Evolutionary conservation across 208 protist species (phyloP).

Genomic region (Trypanosoma scelopori): DNA sequence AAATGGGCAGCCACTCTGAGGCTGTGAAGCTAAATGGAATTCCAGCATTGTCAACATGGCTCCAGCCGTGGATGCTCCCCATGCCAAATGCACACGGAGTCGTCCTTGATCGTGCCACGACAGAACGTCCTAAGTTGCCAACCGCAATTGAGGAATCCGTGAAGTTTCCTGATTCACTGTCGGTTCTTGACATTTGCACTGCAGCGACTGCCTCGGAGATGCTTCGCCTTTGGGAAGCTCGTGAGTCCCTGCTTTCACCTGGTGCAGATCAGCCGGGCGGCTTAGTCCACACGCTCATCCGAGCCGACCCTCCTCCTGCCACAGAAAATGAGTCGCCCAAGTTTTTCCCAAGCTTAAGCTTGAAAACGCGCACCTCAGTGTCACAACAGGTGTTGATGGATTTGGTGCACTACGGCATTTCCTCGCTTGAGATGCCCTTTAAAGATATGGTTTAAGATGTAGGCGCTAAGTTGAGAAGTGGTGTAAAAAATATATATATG

Average conservation of each 20-base stretch:
- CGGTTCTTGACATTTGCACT: slow-evolving; percentile 60
- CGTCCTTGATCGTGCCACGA: slow-evolving; percentile 54
- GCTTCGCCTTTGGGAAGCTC: slow-evolving; percentile 46
- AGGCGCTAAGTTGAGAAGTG: background rate
- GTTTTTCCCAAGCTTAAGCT: slow-evolving; percentile 28
- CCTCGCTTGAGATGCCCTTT: slow-evolving; percentile 47
- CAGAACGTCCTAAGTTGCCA: slow-evolving; percentile 31
- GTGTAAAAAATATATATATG: background rate
- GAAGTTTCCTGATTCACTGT: slow-evolving; percentile 20
- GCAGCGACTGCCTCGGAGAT: slow-evolving; percentile 50
- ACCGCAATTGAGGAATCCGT: background rate
- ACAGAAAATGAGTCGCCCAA: slow-evolving; percentile 1
- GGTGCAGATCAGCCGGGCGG: slow-evolving; percentile 20
- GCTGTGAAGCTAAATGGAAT: slow-evolving; percentile 42
- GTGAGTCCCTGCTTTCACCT: slow-evolving; percentile 29
- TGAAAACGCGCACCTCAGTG: slow-evolving; percentile 24
- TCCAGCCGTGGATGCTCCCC: slow-evolving; percentile 64
- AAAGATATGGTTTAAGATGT: slow-evolving; percentile 17
- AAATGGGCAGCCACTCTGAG: slow-evolving; percentile 1
- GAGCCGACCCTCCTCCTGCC: background rate
- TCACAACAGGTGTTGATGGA: slow-evolving; percentile 40
- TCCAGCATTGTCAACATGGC: slow-evolving; percentile 34
- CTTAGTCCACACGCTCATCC: background rate
- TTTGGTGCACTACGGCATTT: slow-evolving; percentile 52
- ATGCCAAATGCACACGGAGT: slow-evolving; percentile 36